Evolutionary conservation across 2,329 filamentous ascomycete species (phyloP), one percentile per base, ranked within the genome.

Genomic region (Leptographium radiaticola): DNA sequence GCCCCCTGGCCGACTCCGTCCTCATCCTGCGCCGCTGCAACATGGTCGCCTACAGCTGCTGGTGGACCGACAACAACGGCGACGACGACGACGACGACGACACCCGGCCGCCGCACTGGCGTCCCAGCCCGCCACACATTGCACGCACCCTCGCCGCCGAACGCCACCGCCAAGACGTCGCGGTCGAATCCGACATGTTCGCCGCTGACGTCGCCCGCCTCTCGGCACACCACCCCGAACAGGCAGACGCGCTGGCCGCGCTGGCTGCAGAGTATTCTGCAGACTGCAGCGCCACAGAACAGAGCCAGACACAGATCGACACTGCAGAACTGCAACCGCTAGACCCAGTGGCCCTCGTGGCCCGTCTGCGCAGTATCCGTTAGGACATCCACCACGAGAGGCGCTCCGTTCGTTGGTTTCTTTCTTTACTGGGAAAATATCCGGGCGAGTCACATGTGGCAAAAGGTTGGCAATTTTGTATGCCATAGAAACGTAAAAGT

Each of bases 1-100:
- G 20, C 4, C 44, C 48, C 15, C 13, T 53, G 2, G 54, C 46
- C 10, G 66, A 72, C 31, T 62, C 66, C 56, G 67, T 72, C 2
- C 56, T 72, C 1, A 64, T 74, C 4, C 62, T 73, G 33, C 60
- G 71, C 18, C 62, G 71, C 38, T 68, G 65, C 1, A 66, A 67
- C 51, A 38, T 66, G 38, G 70, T 72, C 11, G 67, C 65, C 2
- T 68, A 62, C 40, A 55, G 53, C 34, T 52, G 58, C 52, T 16
- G 31, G 42, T 53, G 56, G 31, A 39, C 15, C 11, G 38, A 34
- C 11, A 44, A 20, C 20, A 43, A 30, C 15, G 40, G 6, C 30
- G 16, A 39, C 15, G 34, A 34, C 11, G 45, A 20, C 20, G 45
- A 30, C 15, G 40, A 13, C 30, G 16, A 39, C 15, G 34, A 1